Evolutionary conservation across 257 asterid species (phyloP).

Genomic region (Solanum raphanifolium): DNA sequence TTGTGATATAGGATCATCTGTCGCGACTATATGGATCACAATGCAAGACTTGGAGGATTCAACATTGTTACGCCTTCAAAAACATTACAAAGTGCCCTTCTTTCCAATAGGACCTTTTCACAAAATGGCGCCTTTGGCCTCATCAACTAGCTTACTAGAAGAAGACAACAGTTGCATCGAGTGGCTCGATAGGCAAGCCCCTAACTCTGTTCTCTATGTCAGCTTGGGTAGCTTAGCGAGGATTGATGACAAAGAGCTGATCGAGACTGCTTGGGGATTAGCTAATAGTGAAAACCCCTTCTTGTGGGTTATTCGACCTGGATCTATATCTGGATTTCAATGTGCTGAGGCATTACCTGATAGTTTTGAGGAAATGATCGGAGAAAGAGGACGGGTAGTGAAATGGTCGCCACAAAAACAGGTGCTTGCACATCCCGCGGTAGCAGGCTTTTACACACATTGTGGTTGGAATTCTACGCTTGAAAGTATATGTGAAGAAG

Average conservation of each 20-base stretch:
- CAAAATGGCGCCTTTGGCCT: conserved; percentile 10
- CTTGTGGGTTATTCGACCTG: conserved; percentile 38
- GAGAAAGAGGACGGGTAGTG: not conserved
- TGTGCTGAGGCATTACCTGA: not conserved
- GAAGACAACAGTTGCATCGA: conserved; percentile 11
- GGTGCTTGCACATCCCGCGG: too few relatives aligned
- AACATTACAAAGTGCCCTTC: conserved; percentile 6
- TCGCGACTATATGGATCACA: conserved; percentile 42
- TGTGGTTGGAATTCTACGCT: too few relatives aligned
- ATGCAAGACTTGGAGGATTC: not conserved
- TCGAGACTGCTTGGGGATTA: conserved; percentile 29
- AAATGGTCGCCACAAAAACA: too few relatives aligned
- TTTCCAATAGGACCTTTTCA: conserved; percentile 61
- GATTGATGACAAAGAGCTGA: conserved; percentile 8
- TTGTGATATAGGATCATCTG: conserved; percentile 16
- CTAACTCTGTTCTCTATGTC: not conserved
- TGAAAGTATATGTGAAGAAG: not conserved
- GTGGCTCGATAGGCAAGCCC: not conserved
- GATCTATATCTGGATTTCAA: fast-evolving
- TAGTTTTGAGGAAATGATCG: not conserved
- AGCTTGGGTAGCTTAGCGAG: conserved; percentile 27
- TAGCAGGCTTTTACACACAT: too few relatives aligned
- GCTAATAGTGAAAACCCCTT: conserved; percentile 23
- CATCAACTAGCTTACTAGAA: conserved; percentile 15
- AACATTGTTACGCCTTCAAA: not conserved